These are phyloP conservation scores for Seiridium cupressi DNA, from an alignment of 2,329 filamentous ascomycete species.

Conservation along the genomic window DNA sequence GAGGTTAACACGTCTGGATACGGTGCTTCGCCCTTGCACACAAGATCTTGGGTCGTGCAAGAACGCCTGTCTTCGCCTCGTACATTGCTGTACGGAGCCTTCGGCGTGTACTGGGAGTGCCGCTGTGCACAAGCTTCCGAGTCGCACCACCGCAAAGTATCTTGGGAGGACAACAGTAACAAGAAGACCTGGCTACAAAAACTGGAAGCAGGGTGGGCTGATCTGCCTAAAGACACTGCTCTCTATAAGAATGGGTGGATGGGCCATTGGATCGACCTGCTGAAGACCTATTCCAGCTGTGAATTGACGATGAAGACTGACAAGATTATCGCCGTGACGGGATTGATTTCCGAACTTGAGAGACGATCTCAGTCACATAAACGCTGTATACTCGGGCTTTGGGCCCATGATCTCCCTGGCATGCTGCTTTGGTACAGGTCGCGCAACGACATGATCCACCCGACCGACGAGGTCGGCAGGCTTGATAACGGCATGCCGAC, in stretches of 20 bases:
- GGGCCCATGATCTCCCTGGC: constrained; percentile 2
- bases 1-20: constrained; percentile 2
- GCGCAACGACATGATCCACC: neutral
- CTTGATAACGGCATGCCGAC: constrained; percentile 7
- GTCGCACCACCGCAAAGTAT: neutral
- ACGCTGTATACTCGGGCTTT: constrained; percentile 8
- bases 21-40: constrained; percentile 7
- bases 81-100: constrained; percentile 6
- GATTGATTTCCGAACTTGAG: constrained; percentile 6
- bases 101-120: constrained; percentile 10
- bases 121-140: constrained; percentile 9
- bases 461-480: neutral
- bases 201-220: neutral
- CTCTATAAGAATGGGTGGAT: neutral
- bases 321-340: constrained; percentile 8
- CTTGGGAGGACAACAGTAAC: neutral
- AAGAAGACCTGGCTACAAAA: constrained; percentile 11
- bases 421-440: constrained; percentile 7
- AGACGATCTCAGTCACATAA: neutral
- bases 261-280: constrained; percentile 5
- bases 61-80: constrained; percentile 9
- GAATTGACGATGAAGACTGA: constrained; percentile 4
- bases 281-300: constrained; percentile 7
- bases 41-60: constrained; percentile 10
- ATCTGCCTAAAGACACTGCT: neutral